phyloP scores from a whole-genome alignment of 2,329 filamentous ascomycete genomes.

The Ascochyta fabae region DNA sequence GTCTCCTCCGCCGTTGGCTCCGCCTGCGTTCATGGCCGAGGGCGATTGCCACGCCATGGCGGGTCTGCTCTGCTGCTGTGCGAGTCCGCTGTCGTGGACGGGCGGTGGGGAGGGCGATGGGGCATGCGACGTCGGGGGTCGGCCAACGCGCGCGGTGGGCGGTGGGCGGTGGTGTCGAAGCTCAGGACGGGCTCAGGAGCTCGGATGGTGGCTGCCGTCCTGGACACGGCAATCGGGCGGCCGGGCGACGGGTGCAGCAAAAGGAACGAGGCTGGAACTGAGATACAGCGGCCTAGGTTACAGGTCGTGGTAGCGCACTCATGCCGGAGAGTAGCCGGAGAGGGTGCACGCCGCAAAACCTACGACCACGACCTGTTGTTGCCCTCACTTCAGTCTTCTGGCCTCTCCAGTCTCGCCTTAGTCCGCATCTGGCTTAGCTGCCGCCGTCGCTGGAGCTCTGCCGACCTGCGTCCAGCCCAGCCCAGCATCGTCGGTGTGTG shows the following conservation, averaged over 20 bases:
- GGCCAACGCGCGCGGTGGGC: constrained; percentile 20
- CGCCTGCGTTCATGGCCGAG: constrained; percentile 66
- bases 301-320: background rate
- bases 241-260: no score
- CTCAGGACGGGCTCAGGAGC: constrained; percentile 26
- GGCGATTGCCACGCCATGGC: constrained; percentile 75
- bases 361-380: background rate
- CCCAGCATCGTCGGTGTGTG: constrained; percentile 10
- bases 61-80: constrained; percentile 26
- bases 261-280: background rate
- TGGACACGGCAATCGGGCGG: background rate
- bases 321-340: constrained; percentile 7
- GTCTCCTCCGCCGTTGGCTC: constrained; percentile 57
- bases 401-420: background rate
- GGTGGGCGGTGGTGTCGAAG: constrained; percentile 17
- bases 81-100: constrained; percentile 33
- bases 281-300: background rate
- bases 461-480: background rate
- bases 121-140: constrained; percentile 41
- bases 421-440: background rate
- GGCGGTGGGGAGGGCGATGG: constrained; percentile 23
- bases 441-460: constrained; percentile 11
- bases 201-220: background rate
- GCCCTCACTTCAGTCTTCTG: no score
- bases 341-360: constrained; percentile 4